These are phyloP conservation scores for Cyberlindnera mycetangii DNA, from an alignment of 805 yeast species.

Conservation along the genomic window DNA sequence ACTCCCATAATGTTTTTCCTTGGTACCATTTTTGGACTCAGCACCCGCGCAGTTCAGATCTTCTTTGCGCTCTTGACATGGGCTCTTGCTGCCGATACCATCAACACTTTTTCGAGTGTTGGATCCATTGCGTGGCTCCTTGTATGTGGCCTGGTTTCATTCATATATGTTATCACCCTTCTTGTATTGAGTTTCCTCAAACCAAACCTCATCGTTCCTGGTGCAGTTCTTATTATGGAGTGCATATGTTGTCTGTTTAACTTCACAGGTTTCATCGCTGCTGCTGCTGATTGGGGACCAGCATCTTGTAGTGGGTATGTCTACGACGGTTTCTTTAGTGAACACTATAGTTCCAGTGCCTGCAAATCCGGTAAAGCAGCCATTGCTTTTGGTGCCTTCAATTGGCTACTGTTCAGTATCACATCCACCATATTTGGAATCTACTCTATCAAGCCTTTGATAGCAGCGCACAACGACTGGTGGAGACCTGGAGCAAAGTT, in stretches of 20 bases:
- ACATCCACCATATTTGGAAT: conserved; percentile 12
- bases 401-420: conserved; percentile 16
- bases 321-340: neutral
- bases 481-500: neutral
- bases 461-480: neutral
- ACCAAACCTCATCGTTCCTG: conserved; percentile 13
- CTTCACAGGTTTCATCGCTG: conserved; percentile 22
- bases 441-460: conserved; percentile 9
- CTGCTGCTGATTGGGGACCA: conserved; percentile 11
- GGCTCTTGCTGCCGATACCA: conserved; percentile 13
- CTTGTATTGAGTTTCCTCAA: conserved; percentile 4
- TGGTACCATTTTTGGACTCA: conserved; percentile 7
- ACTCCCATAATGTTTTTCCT: neutral
- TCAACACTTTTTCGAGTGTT: conserved; percentile 7
- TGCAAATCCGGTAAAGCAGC: conserved; percentile 22
- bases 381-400: conserved; percentile 22
- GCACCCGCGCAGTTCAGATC: conserved; percentile 16
- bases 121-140: conserved; percentile 16
- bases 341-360: neutral
- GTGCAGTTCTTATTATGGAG: conserved; percentile 16
- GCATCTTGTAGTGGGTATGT: neutral
- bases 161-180: conserved; percentile 8
- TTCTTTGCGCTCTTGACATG: conserved; percentile 16
- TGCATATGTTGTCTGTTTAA: conserved; percentile 13
- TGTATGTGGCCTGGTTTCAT: conserved; percentile 13